Base-by-base conservation (phyloP, 305 asterid genomes). In the Solanum aculeatissimum region DNA sequence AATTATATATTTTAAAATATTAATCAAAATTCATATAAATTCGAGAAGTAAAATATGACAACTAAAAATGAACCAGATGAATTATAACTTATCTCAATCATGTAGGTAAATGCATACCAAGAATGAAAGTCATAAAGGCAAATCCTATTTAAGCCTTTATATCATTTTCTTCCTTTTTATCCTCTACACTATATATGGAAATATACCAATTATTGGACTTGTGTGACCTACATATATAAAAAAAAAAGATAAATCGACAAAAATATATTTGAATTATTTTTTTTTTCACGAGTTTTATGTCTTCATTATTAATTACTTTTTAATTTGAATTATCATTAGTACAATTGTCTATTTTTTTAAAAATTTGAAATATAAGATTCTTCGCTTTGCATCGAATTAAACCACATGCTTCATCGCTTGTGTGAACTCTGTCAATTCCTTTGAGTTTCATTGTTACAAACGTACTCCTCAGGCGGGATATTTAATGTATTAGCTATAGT, bases 171-270 rank as follows among this genome's bases (percentile, higher is more conserved):
- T 58, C 15, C 32, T 58, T 58, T 21, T 21, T 29, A 58, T 21
- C 29, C 14, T 58, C 66, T 9, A 14, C 66, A 58, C 66, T 58
- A 21, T 18, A 15, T 15, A 4, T 21, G 66, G 29, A 69, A 69
- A 69, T 69, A 38, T 69, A 69, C 53, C 78, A 69, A 69, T 21
- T 69, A 10, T 69, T 68, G 27, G 16, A 68, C 49, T 68, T 49
- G 38, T 35, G 25, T 66, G 47, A 32, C 47, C 74, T 32, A 32
- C 13, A 65, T 2, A 65, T 25, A 63, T 25, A 63, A 25, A 13
- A 14, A 63, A 27, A 63, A 25, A 18, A 6, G 69, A 62, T 62
- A 62, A 62, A 23, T 62, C 4, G 12, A 3, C 1, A 1, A 60
- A 23, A 60, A 23, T 4, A 60, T 29, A 12, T 12, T 15, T 23